Conservation (phyloP, 2,329 filamentous ascomycete genomes). For the Aspergillus uvarum region DNA sequence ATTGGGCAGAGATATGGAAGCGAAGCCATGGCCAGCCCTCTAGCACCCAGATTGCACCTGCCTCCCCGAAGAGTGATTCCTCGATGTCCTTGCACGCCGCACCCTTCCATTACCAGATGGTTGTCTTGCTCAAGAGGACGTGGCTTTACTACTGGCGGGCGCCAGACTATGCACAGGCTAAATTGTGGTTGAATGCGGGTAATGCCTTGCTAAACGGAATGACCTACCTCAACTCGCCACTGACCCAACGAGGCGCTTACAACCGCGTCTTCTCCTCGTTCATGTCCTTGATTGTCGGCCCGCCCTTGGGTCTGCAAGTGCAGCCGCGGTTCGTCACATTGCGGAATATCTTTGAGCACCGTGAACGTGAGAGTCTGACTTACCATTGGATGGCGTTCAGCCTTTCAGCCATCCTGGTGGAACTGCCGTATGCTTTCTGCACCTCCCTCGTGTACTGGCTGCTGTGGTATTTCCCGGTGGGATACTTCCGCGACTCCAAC, state of each 20-base stretch:
- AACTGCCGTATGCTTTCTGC: slow-evolving; percentile 49
- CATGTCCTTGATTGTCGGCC: slow-evolving; percentile 6
- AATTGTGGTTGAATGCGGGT: slow-evolving; percentile 10
- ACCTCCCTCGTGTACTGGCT: slow-evolving; percentile 77
- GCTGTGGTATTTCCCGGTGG: slow-evolving; percentile 77
- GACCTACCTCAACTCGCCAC: slow-evolving; percentile 4
- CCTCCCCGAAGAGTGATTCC: not conserved
- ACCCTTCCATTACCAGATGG: slow-evolving; percentile 51
- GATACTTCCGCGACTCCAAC: slow-evolving; percentile 59
- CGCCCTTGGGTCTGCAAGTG: slow-evolving; percentile 9
- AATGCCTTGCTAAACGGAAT: slow-evolving; percentile 14
- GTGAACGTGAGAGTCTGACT: slow-evolving; percentile 12
- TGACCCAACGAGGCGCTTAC: not conserved
- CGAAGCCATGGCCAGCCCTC: not conserved
- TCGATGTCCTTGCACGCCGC: slow-evolving; percentile 15
- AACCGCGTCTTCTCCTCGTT: slow-evolving; percentile 9
- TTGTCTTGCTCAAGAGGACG: slow-evolving; percentile 57
- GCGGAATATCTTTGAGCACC: slow-evolving; percentile 11
- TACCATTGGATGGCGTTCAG: slow-evolving; percentile 19
- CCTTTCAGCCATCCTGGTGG: slow-evolving; percentile 12
- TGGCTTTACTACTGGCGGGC: slow-evolving; percentile 19
- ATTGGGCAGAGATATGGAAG: slow-evolving; percentile 1
- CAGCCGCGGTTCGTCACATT: slow-evolving; percentile 17
- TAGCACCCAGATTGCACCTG: not conserved
- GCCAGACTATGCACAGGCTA: slow-evolving; percentile 12